phyloP scores from a whole-genome alignment of 2,329 filamentous ascomycete genomes.

The Fusarium sp. region DNA sequence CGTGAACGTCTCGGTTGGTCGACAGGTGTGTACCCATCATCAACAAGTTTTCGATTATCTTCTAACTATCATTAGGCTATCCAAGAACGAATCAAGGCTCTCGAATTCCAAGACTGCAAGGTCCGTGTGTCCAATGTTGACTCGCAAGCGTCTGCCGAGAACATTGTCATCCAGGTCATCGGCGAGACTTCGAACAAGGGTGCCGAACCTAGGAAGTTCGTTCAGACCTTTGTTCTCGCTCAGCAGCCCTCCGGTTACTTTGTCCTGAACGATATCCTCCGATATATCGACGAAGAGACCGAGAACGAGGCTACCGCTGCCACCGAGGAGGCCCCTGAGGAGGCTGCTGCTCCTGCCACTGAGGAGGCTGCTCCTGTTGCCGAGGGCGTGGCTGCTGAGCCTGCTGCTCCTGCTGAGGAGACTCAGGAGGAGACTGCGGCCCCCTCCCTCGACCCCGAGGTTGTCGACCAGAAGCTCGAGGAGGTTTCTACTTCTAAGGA shows the following conservation, averaged over 20 bases:
- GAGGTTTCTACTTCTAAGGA: slow-evolving; percentile 62
- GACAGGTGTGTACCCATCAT: slow-evolving; percentile 69
- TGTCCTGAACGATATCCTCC: slow-evolving; percentile 97
- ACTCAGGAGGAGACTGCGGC: slow-evolving; percentile 45
- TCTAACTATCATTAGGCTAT: slow-evolving; percentile 73
- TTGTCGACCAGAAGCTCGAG: slow-evolving; percentile 82
- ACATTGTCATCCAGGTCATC: slow-evolving; percentile 98
- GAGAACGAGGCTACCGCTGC: slow-evolving; percentile 72
- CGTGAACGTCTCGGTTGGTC: slow-evolving; percentile 85
- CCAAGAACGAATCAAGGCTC: slow-evolving; percentile 90
- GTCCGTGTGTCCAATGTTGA: slow-evolving; percentile 98
- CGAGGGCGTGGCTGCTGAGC: slow-evolving; percentile 53
- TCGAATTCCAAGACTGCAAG: slow-evolving; percentile 98
- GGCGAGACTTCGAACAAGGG: slow-evolving; percentile 97
- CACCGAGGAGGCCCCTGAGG: slow-evolving; percentile 52
- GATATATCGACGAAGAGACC: slow-evolving; percentile 87
- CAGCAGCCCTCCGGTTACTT: slow-evolving; percentile 98
- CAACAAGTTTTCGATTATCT: neutral
- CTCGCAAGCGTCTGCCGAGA: slow-evolving; percentile 89
- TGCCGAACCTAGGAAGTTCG: slow-evolving; percentile 92
- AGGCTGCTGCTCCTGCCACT: slow-evolving; percentile 47
- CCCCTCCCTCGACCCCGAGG: slow-evolving; percentile 58
- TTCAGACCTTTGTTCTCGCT: slow-evolving; percentile 97
- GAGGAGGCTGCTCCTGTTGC: slow-evolving; percentile 48
- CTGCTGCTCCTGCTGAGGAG: slow-evolving; percentile 50